Percentiles rank a stretch among this genome's conserved stretches.
These are phyloP conservation scores for Micractinium conductrix DNA, from an alignment of 139 green algal genomes.

Conservation along the genomic window DNA sequence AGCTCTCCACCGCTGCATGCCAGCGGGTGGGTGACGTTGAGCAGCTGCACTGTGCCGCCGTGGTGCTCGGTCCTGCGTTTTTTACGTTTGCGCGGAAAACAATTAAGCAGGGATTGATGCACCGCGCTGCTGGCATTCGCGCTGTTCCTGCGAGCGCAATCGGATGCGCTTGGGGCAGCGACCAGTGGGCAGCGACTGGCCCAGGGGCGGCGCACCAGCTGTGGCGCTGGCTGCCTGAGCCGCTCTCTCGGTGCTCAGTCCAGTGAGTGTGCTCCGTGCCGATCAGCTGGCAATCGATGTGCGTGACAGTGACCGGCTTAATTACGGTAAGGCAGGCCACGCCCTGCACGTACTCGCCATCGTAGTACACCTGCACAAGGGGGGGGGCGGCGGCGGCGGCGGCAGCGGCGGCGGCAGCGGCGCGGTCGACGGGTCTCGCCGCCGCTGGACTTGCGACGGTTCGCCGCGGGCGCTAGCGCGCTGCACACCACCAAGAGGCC, in stretches of 20 bases:
- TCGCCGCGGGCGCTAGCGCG: not conserved
- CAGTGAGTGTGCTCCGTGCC: not conserved
- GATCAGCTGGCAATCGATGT: slow-evolving; percentile 7
- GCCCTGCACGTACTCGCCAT: slow-evolving; percentile 4
- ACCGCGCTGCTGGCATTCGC: too few relatives aligned
- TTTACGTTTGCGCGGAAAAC: too few relatives aligned
- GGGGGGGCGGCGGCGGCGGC: not conserved
- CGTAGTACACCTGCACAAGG: not conserved
- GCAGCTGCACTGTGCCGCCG: not conserved
- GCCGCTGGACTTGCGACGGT: not conserved
- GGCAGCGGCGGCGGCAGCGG: not conserved
- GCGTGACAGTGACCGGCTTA: slow-evolving; percentile 5
- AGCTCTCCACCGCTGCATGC: not conserved
- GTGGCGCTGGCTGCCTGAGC: not conserved
- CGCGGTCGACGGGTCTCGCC: not conserved
- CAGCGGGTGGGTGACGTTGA: not conserved
- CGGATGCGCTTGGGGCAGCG: too few relatives aligned
- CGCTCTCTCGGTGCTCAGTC: not conserved
- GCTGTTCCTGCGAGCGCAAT: too few relatives aligned
- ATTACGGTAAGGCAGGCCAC: slow-evolving; percentile 6
- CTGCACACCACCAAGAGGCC: not conserved
- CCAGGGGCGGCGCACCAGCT: not conserved
- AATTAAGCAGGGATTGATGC: too few relatives aligned
- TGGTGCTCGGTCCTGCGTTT: not conserved
- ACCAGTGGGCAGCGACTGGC: too few relatives aligned